Percentiles rank a stretch among this genome's conserved stretches.
Evolutionary conservation across 345 rosid species (phyloP).

Genomic region (Dipteronia dyeriana): DNA sequence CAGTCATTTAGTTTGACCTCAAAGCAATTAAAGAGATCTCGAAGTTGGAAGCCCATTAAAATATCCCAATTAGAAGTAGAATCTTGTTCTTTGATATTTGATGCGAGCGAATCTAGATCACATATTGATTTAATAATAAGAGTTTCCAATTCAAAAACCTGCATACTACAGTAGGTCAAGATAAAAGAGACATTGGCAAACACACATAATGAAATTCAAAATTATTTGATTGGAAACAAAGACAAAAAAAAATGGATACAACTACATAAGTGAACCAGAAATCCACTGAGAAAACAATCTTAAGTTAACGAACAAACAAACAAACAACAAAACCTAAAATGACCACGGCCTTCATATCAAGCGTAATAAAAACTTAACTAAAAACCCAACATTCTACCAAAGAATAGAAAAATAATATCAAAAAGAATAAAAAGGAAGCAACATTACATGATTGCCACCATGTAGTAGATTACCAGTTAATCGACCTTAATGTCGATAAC

Average conservation of each 20-base stretch:
- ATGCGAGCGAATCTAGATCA: slow-evolving; percentile 35
- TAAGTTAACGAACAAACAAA: not conserved
- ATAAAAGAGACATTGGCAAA: slow-evolving; percentile 10
- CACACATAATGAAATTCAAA: slow-evolving; percentile 7
- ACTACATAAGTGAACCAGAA: not conserved
- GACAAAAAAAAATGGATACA: not conserved
- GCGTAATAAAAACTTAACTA: not conserved
- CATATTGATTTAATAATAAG: slow-evolving; percentile 42
- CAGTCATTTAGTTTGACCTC: slow-evolving; percentile 53
- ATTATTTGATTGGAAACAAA: not conserved
- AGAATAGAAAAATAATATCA: not conserved
- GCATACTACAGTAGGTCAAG: slow-evolving; percentile 27
- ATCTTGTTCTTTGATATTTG: slow-evolving; percentile 36
- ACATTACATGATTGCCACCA: not conserved
- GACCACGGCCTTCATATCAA: not conserved
- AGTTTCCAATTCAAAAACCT: slow-evolving; percentile 58
- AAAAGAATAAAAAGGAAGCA: not conserved
- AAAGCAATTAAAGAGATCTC: slow-evolving; percentile 59
- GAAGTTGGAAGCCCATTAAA: slow-evolving; percentile 36
- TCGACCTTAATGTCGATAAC: too few relatives aligned
- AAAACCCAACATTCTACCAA: not conserved
- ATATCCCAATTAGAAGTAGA: slow-evolving; percentile 29
- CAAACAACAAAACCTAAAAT: not conserved
- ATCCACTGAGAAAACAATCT: not conserved
- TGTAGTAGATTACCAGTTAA: not conserved